A percentile compares a stretch with the other conserved stretches of the same genome.
phyloP scores from a whole-genome alignment of 2,329 filamentous ascomycete genomes.

The Hypoxylon sp. region DNA sequence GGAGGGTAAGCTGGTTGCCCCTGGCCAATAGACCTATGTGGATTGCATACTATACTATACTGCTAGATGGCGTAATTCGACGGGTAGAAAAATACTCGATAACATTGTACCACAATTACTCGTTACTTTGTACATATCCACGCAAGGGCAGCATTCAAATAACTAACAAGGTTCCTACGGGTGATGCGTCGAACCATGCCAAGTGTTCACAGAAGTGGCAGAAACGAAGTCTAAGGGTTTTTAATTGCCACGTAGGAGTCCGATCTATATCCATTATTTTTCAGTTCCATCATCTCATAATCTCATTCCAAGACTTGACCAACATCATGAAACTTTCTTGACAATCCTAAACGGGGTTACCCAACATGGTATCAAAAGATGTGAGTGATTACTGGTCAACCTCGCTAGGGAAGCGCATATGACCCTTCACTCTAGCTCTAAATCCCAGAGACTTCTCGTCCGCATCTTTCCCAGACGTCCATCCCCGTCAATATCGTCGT shows the following conservation, averaged over 20 bases:
- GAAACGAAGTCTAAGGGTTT: no score
- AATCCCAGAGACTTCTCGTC: constrained; percentile 46
- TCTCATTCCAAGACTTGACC: constrained; percentile 7
- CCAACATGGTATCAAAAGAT: neutral
- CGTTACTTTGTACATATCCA: constrained; percentile 48
- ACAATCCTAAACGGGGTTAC: neutral
- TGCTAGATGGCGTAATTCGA: constrained; percentile 38
- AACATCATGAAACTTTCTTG: constrained; percentile 3
- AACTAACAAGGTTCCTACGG: constrained; percentile 5
- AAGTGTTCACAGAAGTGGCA: constrained; percentile 7
- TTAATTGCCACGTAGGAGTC: neutral
- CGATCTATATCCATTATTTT: neutral
- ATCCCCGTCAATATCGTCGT: constrained; percentile 73
- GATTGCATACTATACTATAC: constrained; percentile 32
- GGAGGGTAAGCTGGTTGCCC: constrained; percentile 87
- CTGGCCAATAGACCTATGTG: constrained; percentile 79
- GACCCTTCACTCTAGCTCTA: constrained; percentile 4
- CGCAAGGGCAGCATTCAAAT: constrained; percentile 25
- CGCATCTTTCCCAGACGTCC: constrained; percentile 73
- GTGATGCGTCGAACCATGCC: neutral
- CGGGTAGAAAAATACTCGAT: constrained; percentile 28
- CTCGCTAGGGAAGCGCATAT: neutral
- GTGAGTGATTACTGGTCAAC: neutral
- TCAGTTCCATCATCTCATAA: neutral
- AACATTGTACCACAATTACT: constrained; percentile 39